phyloP scores from a whole-genome alignment of 768 basidiomycete species.

The Boletus patriciae region DNA sequence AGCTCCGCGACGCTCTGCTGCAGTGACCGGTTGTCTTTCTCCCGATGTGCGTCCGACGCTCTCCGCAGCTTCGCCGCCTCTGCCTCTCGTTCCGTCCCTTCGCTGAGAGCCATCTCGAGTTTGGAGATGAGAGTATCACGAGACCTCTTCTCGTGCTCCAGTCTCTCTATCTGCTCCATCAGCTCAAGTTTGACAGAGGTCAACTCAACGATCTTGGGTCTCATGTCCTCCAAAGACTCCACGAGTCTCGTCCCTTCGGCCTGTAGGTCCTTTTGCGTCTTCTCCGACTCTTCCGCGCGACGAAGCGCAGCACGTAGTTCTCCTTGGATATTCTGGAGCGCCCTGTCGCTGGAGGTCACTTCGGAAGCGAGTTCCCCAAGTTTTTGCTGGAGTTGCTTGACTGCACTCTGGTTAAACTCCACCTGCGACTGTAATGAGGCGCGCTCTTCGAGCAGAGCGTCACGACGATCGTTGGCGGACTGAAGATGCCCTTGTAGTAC shows the following conservation, averaged over 20 bases:
- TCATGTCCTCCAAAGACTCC: conserved; percentile 82
- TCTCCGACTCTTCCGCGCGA: conserved; percentile 75
- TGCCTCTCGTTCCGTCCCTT: conserved; percentile 52
- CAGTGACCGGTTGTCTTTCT: conserved; percentile 52
- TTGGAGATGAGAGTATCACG: conserved; percentile 59
- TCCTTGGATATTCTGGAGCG: conserved; percentile 59
- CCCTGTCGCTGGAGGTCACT: conserved; percentile 51
- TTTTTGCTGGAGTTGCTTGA: conserved; percentile 58
- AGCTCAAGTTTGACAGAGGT: conserved; percentile 70
- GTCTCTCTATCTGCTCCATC: conserved; percentile 57
- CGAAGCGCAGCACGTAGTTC: conserved; percentile 64
- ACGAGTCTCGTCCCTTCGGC: conserved; percentile 75
- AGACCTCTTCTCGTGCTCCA: conserved; percentile 54
- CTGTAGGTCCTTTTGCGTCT: conserved; percentile 69
- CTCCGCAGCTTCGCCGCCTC: conserved; percentile 45
- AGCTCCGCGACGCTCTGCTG: conserved; percentile 56
- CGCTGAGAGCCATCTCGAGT: conserved; percentile 59
- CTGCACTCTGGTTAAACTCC: conserved; percentile 43
- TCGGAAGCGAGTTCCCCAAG: conserved; percentile 56
- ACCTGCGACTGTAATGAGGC: conserved; percentile 49
- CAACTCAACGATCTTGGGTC: conserved; percentile 80
- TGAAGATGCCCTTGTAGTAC: conserved; percentile 44
- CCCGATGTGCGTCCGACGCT: conserved; percentile 45
- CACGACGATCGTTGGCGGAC: conserved; percentile 46
- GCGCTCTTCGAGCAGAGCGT: conserved; percentile 50